Evolutionary conservation across 2,329 filamentous ascomycete genomes (phyloP), one percentile per base, ranked within the genome.

Genomic region (Sphaerulina musiva): DNA sequence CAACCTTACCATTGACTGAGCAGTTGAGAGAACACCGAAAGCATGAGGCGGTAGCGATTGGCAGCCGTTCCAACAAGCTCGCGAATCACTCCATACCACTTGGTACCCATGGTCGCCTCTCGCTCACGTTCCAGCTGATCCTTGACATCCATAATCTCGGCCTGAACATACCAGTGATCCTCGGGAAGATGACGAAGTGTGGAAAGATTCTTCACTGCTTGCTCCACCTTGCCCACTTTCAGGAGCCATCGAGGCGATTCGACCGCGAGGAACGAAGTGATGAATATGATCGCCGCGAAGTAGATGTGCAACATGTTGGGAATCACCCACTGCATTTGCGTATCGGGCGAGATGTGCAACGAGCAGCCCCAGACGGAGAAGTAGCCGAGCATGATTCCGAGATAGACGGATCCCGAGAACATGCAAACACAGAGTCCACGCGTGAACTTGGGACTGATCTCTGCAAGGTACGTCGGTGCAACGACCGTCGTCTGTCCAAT

Each of bases 261-360:
- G 53, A 65, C 59, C 4, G 64, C 62, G 52, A 68, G 60, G 55
- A 68, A 84, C 9, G 82, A 86, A 11, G 90, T 76, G 53, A 81
- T 62, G 65, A 87, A 80, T 66, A 90, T 89, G 56, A 91, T 71
- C 4, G 80, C 80, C 2, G 86, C 83, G 64, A 91, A 89, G 65
- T 89, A 89, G 68, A 92, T 76, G 67, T 92, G 87, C 54, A 91
- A 74, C 61, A 82, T 83, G 41, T 85, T 89, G 0, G 87, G 87
- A 0, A 89, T 79, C 42, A 86, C 77, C 80, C 79, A 77, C 64
- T n/a, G 74, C 73, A 54, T 69, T 23, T 65, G 52, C 10, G 60
- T 59, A 4, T 55, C 67, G 42, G 73, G 66, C 14, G 75, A 74
- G 59, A 78, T 76, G 63, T 81, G 74, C 23, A 80, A 67, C 26